Conservation (phyloP, 768 basidiomycete species). For the Tephrocybe sp. region DNA sequence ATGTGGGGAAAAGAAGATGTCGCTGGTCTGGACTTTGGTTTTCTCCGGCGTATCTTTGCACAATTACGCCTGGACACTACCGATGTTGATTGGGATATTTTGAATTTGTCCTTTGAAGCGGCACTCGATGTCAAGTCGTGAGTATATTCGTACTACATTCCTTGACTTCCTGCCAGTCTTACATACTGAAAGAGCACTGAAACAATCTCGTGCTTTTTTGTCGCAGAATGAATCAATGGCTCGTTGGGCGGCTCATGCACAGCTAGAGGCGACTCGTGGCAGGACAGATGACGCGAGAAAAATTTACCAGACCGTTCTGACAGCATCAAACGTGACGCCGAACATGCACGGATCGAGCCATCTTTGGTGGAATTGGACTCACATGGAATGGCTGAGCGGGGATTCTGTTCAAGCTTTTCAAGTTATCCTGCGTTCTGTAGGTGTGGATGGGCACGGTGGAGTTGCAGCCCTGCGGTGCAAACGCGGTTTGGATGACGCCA, state of each 20-base stretch:
- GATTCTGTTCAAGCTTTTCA: conserved; percentile 46
- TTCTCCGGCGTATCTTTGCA: conserved; percentile 57
- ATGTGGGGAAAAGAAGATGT: conserved; percentile 49
- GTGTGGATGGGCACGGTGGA: conserved; percentile 49
- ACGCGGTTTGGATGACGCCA: conserved; percentile 56
- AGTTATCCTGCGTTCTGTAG: conserved; percentile 53
- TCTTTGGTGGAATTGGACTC: conserved; percentile 84
- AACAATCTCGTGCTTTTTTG: conserved; percentile 64
- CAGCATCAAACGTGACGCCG: conserved; percentile 37
- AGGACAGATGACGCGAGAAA: conserved; percentile 70
- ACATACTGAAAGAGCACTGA: conserved; percentile 52
- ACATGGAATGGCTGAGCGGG: conserved; percentile 75
- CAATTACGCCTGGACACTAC: conserved; percentile 48
- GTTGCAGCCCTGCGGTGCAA: conserved; percentile 62
- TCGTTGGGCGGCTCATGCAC: conserved; percentile 78
- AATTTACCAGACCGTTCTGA: conserved; percentile 68
- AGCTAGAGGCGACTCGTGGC: conserved; percentile 65
- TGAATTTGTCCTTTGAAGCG: conserved; percentile 67
- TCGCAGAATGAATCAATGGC: conserved; percentile 56
- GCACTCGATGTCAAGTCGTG: conserved; percentile 58
- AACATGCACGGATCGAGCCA: conserved; percentile 35
- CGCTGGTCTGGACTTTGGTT: conserved; percentile 42
- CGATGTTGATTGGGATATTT: conserved; percentile 63
- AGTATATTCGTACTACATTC: conserved; percentile 10
- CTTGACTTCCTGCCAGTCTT: not conserved